Percentiles rank a stretch among this genome's conserved stretches.
Evolutionary conservation across 306 rosid genomes (phyloP).

Genomic region (Trifolium fragiferum): DNA sequence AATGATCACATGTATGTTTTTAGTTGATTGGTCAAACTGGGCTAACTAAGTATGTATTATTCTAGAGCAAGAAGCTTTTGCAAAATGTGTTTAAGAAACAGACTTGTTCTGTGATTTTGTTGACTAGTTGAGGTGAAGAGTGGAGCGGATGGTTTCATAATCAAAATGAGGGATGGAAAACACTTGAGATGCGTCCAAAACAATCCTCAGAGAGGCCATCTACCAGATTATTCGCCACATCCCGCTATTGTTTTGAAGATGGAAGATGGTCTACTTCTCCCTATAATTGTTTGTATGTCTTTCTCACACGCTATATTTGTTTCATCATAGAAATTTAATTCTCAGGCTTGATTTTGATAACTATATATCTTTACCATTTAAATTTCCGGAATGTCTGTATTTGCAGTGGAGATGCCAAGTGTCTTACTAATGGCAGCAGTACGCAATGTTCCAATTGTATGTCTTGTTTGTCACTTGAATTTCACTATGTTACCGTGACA

Average conservation of each 20-base stretch:
- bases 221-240: slow-evolving; percentile 97
- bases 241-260: slow-evolving; percentile 97
- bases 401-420: slow-evolving; percentile 98
- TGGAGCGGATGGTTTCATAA: slow-evolving; percentile 89
- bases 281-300: slow-evolving; percentile 95
- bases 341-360: slow-evolving; percentile 23
- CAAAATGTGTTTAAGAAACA: too few relatives aligned
- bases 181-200: slow-evolving; percentile 88
- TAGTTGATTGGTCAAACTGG: not conserved
- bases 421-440: slow-evolving; percentile 90
- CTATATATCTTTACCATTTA: slow-evolving; percentile 25
- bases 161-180: slow-evolving; percentile 98
- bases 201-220: slow-evolving; percentile 94
- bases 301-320: slow-evolving; percentile 2
- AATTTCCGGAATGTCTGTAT: slow-evolving; percentile 33
- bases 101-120: slow-evolving; percentile 41
- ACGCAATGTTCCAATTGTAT: slow-evolving; percentile 91
- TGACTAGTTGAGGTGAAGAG: slow-evolving; percentile 97
- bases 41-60: slow-evolving; percentile 31
- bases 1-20: not conserved
- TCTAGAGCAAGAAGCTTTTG: slow-evolving; percentile 33
- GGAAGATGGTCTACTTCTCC: slow-evolving; percentile 97
- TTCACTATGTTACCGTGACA: slow-evolving; percentile 3
- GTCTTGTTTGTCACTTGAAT: slow-evolving; percentile 40
- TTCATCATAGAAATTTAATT: not conserved